A percentile compares a stretch with the other conserved stretches of the same genome.
Evolutionary conservation across 164 flowering plant genomes (phyloP).

Genomic region (Santalum album): DNA sequence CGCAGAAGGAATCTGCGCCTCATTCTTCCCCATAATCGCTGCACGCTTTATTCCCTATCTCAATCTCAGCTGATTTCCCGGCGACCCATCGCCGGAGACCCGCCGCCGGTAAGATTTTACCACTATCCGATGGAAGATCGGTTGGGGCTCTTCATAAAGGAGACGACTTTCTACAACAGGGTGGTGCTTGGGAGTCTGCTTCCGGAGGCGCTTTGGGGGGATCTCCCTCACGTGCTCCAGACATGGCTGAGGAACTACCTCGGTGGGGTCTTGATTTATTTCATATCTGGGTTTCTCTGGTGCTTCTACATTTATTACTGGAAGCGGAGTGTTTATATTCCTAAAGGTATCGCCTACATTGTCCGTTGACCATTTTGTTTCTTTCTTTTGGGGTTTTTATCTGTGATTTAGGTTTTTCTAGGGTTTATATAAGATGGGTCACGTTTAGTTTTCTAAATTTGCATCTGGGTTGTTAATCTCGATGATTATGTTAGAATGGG

Average conservation of each 20-base stretch:
- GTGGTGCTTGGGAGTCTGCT: slow-evolving; percentile 47
- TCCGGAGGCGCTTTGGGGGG: slow-evolving; percentile 41
- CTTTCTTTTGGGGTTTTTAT: not conserved
- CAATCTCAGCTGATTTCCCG: too few relatives aligned
- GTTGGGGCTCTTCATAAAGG: slow-evolving; percentile 38
- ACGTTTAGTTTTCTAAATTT: too few relatives aligned
- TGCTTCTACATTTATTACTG: slow-evolving; percentile 70
- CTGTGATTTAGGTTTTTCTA: not conserved
- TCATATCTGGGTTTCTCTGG: slow-evolving; percentile 74
- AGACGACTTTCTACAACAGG: slow-evolving; percentile 57
- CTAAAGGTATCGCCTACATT: slow-evolving; percentile 45
- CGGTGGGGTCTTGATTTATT: slow-evolving; percentile 50
- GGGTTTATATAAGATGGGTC: too few relatives aligned
- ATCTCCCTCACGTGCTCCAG: slow-evolving; percentile 52
- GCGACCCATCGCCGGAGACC: too few relatives aligned
- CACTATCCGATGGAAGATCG: slow-evolving; percentile 32
- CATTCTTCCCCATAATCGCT: too few relatives aligned
- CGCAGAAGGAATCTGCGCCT: too few relatives aligned
- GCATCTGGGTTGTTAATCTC: too few relatives aligned
- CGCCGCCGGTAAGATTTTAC: too few relatives aligned
- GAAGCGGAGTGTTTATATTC: slow-evolving; percentile 64
- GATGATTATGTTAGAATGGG: too few relatives aligned
- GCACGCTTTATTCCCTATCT: too few relatives aligned
- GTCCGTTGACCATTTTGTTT: not conserved
- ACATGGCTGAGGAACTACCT: slow-evolving; percentile 79